These are phyloP conservation scores for Aspergillus proliferans DNA, from an alignment of 2,329 filamentous ascomycete genomes.

Conservation along the genomic window DNA sequence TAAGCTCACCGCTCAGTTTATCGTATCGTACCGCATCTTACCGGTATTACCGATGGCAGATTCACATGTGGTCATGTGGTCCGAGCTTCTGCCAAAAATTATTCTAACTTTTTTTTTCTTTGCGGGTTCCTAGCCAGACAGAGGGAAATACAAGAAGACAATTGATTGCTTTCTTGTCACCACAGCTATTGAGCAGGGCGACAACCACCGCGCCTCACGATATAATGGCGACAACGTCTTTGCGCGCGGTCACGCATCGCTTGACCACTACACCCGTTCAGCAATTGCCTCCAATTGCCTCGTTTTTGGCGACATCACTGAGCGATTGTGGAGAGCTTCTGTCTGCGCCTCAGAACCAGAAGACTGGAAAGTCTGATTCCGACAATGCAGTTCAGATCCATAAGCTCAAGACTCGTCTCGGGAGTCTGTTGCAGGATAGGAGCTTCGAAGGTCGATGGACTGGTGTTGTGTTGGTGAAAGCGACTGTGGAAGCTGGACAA, in stretches of 20 bases:
- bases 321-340: slow-evolving; percentile 54
- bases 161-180: slow-evolving; percentile 5
- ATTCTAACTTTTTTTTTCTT: slow-evolving; percentile 5
- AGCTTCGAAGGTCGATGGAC: slow-evolving; percentile 69
- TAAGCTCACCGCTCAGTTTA: slow-evolving; percentile 3
- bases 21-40: slow-evolving; percentile 18
- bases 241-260: slow-evolving; percentile 41
- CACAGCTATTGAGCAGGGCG: no score
- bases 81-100: slow-evolving; percentile 15
- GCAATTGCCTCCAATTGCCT: slow-evolving; percentile 67
- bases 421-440: slow-evolving; percentile 70
- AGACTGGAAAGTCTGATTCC: slow-evolving; percentile 56
- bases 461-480: slow-evolving; percentile 72
- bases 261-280: slow-evolving; percentile 65
- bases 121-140: not conserved
- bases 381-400: slow-evolving; percentile 68
- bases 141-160: not conserved
- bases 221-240: slow-evolving; percentile 26
- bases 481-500: slow-evolving; percentile 72
- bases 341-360: slow-evolving; percentile 54
- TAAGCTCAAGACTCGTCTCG: slow-evolving; percentile 73
- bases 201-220: no score
- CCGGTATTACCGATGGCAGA: slow-evolving; percentile 12
- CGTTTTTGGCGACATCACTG: slow-evolving; percentile 57
- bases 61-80: slow-evolving; percentile 18